Conservation (phyloP, 2,329 filamentous ascomycete genomes). For the Fonsecaea monophora region DNA sequence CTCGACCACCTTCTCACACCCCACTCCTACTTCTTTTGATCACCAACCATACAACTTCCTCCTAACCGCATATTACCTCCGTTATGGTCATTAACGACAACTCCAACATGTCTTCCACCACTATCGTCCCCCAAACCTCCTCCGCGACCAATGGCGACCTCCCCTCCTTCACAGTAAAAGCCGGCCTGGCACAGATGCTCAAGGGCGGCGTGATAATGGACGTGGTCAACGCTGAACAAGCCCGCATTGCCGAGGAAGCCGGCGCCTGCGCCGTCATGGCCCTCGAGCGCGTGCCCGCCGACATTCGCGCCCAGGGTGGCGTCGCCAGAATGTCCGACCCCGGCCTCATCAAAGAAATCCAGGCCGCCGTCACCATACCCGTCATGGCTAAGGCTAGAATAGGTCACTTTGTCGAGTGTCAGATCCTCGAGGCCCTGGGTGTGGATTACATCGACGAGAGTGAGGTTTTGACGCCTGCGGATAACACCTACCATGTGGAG, state of each 20-base stretch:
- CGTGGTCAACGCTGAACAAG: constrained; percentile 89
- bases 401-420: constrained; percentile 97
- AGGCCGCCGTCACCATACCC: constrained; percentile 91
- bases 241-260: constrained; percentile 95
- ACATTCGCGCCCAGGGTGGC: constrained; percentile 90
- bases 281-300: constrained; percentile 93
- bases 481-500: constrained; percentile 88
- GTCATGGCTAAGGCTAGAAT: constrained; percentile 99
- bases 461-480: constrained; percentile 95
- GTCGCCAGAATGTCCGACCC: constrained; percentile 98
- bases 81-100: constrained; percentile 40
- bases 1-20: not conserved
- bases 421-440: constrained; percentile 91
- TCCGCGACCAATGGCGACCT: constrained; percentile 32
- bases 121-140: constrained; percentile 20
- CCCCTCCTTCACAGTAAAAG: constrained; percentile 84
- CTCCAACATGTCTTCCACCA: constrained; percentile 33
- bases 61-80: not conserved
- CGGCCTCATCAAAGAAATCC: constrained; percentile 91
- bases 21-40: not conserved
- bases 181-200: constrained; percentile 94
- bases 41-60: not conserved
- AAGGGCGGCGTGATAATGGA: constrained; percentile 99
- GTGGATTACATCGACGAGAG: constrained; percentile 99
- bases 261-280: constrained; percentile 98